These are phyloP conservation scores for Ocimum tenuiflorum DNA, from an alignment of 257 asterid genomes.

Conservation along the genomic window DNA sequence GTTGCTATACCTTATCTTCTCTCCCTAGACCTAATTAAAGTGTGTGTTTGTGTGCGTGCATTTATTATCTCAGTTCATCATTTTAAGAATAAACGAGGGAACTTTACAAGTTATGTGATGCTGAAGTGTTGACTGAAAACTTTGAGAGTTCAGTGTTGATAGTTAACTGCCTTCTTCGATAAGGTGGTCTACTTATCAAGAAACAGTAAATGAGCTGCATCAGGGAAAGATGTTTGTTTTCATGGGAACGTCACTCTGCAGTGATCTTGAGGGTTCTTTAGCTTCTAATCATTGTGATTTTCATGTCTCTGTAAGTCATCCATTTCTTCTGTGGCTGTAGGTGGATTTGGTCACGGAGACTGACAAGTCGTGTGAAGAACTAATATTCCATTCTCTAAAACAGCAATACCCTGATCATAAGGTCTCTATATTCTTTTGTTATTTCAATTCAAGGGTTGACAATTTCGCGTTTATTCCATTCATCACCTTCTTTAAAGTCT, in stretches of 20 bases:
- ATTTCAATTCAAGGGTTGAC: not conserved
- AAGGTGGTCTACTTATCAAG: not conserved
- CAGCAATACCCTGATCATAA: conserved; percentile 58
- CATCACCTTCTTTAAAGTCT: not conserved
- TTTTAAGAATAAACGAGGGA: not conserved
- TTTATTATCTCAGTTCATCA: no score
- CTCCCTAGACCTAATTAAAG: no score
- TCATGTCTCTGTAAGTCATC: not conserved
- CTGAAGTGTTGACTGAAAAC: not conserved
- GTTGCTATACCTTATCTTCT: not conserved
- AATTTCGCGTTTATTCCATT: not conserved
- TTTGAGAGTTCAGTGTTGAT: not conserved
- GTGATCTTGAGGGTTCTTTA: not conserved
- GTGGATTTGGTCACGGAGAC: conserved; percentile 97
- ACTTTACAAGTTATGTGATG: not conserved
- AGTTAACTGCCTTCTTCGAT: not conserved
- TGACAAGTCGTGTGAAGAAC: conserved; percentile 82
- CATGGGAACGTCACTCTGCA: not conserved
- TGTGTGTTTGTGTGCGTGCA: no score
- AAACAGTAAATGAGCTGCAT: not conserved
- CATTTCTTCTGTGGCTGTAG: conserved; percentile 27
- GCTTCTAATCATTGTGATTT: not conserved
- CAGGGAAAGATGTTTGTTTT: not conserved
- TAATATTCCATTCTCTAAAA: conserved; percentile 60
- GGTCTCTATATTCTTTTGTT: conserved; percentile 31